phyloP scores from a whole-genome alignment of 2,329 filamentous ascomycete species.

The Penicillium crustosum region DNA sequence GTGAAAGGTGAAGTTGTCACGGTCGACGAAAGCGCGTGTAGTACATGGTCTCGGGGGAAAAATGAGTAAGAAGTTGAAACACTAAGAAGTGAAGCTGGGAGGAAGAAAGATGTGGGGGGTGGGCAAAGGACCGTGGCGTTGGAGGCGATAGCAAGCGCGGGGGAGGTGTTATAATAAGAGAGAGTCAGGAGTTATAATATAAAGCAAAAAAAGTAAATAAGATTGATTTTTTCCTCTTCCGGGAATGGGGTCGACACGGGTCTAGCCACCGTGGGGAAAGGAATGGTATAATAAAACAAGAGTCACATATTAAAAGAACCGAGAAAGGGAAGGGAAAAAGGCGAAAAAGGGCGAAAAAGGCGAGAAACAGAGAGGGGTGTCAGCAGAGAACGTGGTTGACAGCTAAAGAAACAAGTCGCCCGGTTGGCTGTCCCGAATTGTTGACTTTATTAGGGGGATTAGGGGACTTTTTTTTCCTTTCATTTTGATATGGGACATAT shows the following conservation, averaged over 20 bases:
- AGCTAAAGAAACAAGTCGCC: not conserved
- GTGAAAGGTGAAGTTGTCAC: slow-evolving; percentile 10
- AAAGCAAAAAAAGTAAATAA: slow-evolving; percentile 5
- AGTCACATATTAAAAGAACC: not conserved
- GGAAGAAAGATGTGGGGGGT: slow-evolving; percentile 6
- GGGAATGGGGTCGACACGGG: slow-evolving; percentile 13
- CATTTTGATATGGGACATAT: not conserved
- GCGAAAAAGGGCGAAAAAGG: not conserved
- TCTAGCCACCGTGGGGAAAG: slow-evolving; percentile 10
- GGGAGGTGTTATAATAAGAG: slow-evolving; percentile 16
- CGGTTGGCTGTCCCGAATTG: slow-evolving; percentile 6
- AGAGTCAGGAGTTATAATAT: not conserved
- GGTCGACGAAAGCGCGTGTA: slow-evolving; percentile 20
- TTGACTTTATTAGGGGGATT: not conserved
- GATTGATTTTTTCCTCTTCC: slow-evolving; percentile 3
- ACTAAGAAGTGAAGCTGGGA: not conserved
- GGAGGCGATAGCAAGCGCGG: slow-evolving; percentile 19
- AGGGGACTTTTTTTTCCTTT: not conserved
- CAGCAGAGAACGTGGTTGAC: slow-evolving; percentile 13
- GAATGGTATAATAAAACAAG: slow-evolving; percentile 6
- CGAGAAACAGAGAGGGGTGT: not conserved
- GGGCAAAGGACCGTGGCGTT: slow-evolving; percentile 20
- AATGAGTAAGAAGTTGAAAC: not conserved
- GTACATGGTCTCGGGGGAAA: slow-evolving; percentile 20
- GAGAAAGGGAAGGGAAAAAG: not conserved